Evolutionary conservation across 169 alveolate genomes (phyloP), one percentile per base, ranked within the genome.

Genomic region (Eimeria sp.): DNA sequence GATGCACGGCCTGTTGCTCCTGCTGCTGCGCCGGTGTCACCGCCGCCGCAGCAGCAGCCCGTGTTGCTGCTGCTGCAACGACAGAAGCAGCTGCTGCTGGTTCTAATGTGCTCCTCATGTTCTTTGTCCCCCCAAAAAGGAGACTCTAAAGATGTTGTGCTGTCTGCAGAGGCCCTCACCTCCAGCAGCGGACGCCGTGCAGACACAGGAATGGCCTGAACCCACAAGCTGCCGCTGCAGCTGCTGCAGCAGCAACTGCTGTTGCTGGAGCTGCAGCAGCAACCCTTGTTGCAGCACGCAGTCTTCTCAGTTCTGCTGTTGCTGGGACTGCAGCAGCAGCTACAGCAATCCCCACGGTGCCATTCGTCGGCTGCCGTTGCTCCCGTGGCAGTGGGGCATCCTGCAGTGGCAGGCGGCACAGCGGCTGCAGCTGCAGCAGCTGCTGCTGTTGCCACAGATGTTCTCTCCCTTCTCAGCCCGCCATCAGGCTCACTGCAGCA

Each of bases 191-290:
- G 58, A 49, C 87, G 58, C 61, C 87, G 49, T 34, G 22, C 40
- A 40, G 58, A 20, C 58, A 34, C 63, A 3, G 20, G 61, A 18
- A 20, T 30, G 11, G 82, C 14, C 43, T 27, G 82, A 40, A 72
- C 82, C 82, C 82, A 72, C 25, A 30, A n/a, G 70, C 70, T 5
- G n/a, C n/a, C 9, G 70, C n/a, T 61, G 70, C 80, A n/a, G 80
- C 80, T 27, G 72, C 65, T 11, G 89, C 72, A 49, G 89, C 89
- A 49, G 89, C 89, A 49, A 27, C 89, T 7, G 72, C 89, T 49
- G 89, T 72, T 13, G 89, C 89, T 34, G 72, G 49, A 18, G 89
- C 89, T 18, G 65, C 89, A 30, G 49, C 89, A 30, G 65, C 89
- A 13, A 49, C 89, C 51, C 34, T 13, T 11, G 10, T 13, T 76